These are phyloP conservation scores for Rugosomyces carneus DNA, from an alignment of 1,284 basidiomycete genomes.

Conservation along the genomic window DNA sequence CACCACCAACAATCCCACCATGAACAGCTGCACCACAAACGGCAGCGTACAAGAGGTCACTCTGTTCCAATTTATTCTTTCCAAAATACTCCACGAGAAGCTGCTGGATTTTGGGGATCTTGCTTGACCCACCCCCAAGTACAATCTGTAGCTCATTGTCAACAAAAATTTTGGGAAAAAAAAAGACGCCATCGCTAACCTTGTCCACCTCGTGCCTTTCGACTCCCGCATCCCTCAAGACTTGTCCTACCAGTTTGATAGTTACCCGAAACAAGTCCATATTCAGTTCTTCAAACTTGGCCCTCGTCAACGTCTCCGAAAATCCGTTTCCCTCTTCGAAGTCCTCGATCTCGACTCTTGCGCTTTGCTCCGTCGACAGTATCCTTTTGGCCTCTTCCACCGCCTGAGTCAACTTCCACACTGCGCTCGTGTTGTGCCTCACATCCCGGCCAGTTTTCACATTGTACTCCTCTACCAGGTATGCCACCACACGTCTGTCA, in stretches of 20 bases:
- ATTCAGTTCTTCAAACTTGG: conserved; percentile 73
- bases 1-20: conserved; percentile 81
- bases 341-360: conserved; percentile 71
- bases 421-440: conserved; percentile 58
- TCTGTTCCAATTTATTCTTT: conserved; percentile 72
- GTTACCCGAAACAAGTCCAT: conserved; percentile 68
- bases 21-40: conserved; percentile 92
- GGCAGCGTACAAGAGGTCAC: conserved; percentile 94
- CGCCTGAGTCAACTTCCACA: conserved; percentile 80
- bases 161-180: background rate
- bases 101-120: conserved; percentile 85
- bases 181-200: conserved; percentile 28
- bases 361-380: conserved; percentile 63
- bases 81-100: conserved; percentile 85
- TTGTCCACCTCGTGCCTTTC: conserved; percentile 64
- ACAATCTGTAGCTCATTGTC: conserved; percentile 49
- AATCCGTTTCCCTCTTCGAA: conserved; percentile 72
- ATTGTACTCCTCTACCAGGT: conserved; percentile 70
- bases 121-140: conserved; percentile 86
- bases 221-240: conserved; percentile 65
- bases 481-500: conserved; percentile 84
- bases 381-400: conserved; percentile 79
- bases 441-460: conserved; percentile 62
- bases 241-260: conserved; percentile 71
- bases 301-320: conserved; percentile 66